Conservation (phyloP, 129 eudicot species). For the Flaveria sonorensis region DNA sequence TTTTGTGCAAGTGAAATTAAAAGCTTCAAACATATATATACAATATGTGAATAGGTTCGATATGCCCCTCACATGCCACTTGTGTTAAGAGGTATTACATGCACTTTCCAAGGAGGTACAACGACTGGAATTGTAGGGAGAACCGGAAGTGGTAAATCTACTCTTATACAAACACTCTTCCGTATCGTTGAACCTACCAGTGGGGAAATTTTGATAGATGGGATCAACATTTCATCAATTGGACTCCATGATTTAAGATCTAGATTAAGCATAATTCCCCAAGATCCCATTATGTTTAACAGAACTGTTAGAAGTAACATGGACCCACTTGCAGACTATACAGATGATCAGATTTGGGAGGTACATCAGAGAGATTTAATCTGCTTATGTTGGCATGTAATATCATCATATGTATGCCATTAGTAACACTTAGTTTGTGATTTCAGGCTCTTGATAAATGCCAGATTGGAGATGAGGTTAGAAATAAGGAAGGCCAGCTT, state of each 20-base stretch:
- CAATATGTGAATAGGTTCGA: conserved; percentile 57
- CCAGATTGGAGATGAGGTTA: conserved; percentile 31
- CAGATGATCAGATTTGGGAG: conserved; percentile 24
- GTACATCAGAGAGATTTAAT: background rate
- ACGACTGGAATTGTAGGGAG: conserved; percentile 93
- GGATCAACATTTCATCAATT: conserved; percentile 62
- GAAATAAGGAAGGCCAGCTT: conserved; percentile 29
- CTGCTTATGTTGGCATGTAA: background rate
- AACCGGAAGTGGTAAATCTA: conserved; percentile 97
- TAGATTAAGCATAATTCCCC: conserved; percentile 58
- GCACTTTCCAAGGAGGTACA: conserved; percentile 81
- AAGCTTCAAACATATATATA: no score
- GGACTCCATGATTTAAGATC: conserved; percentile 91
- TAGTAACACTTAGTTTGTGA: background rate
- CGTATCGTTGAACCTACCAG: conserved; percentile 78
- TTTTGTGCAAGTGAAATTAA: conserved; percentile 11
- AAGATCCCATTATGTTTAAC: conserved; percentile 16
- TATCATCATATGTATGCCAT: background rate
- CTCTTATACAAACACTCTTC: conserved; percentile 87
- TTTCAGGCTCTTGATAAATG: conserved; percentile 38
- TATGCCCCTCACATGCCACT: conserved; percentile 91
- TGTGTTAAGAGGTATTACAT: conserved; percentile 78
- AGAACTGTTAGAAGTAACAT: conserved; percentile 15
- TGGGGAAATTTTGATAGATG: conserved; percentile 70
- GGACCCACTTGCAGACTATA: conserved; percentile 14